Base-by-base conservation (phyloP, 1,284 basidiomycete genomes). In the Ganoderma multipileum region DNA sequence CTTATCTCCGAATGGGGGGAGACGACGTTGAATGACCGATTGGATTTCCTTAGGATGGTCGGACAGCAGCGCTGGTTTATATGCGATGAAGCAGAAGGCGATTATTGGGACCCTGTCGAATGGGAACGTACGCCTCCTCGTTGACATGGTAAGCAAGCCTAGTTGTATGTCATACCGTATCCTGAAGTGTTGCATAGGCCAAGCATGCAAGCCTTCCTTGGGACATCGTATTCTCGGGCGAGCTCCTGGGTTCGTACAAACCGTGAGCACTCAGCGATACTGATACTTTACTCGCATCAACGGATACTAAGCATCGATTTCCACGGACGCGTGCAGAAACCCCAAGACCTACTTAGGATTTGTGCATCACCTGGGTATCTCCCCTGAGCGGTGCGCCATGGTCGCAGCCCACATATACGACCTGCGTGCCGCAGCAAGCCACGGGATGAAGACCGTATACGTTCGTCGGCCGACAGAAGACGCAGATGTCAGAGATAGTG, bases 321-420 rank as follows among this genome's bases (percentile, higher is more conserved):
- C n/a, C n/a, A 33, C 8, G 33, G 33, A 5, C 33, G 33, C 33
- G 33, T 16, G 9, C 66, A 90, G 89, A 16, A 83, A 86, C 70
- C 84, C 84, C 0, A 81, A 84, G 57, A 81, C 83, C 0, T 92
- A 91, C 71, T 77, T 83, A 7, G 82, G 83, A 11, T 85, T 86
- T 1, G 77, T 84, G 0, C 79, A 82, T 28, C 84, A 90, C 68
- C 83, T 92, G 14, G 81, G 81, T 1, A 73, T 91, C 3, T 71
- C 82, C 1, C 85, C 89, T 0, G 72, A 83, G 18, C 83, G 85
- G 61, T 83, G 85, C 55, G 88, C 86, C 0, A 87, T 92, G 86
- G 89, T 92, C 12, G 89, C 91, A 0, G 84, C 89, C 12, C 91
- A 92, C 76, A 81, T 83, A 0, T 82, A 79, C 68, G 91, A 92